Percentiles rank a stretch among this genome's conserved stretches.
These are phyloP conservation scores for Ophiognomonia clavigignenti-juglandacearum DNA, from an alignment of 2,329 filamentous ascomycete genomes.

Conservation along the genomic window DNA sequence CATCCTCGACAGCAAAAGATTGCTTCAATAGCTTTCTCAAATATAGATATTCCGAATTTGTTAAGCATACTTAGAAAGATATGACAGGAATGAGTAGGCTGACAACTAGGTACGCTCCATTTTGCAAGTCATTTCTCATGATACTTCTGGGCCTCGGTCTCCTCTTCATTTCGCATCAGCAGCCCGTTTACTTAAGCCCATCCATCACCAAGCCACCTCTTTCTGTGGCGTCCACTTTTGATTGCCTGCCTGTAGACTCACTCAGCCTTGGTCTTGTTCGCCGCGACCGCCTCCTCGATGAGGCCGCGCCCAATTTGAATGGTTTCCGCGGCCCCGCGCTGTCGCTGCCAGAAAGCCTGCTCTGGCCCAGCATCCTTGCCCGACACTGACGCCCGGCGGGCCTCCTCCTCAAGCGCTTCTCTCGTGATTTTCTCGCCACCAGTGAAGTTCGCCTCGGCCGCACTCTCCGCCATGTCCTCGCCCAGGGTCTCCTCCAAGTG, in stretches of 20 bases:
- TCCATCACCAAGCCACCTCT: no score
- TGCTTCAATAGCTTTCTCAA: no score
- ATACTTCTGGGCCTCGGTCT: no score
- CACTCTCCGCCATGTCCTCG: slow-evolving; percentile 46
- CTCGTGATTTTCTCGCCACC: slow-evolving; percentile 61
- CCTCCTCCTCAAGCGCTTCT: slow-evolving; percentile 60
- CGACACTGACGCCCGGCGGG: slow-evolving; percentile 42
- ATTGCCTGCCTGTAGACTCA: background rate
- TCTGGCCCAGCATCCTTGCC: slow-evolving; percentile 48
- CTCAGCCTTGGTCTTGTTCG: slow-evolving; percentile 15
- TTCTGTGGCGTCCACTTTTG: no score
- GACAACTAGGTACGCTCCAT: no score
- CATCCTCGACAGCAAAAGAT: no score
- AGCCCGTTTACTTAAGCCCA: no score
- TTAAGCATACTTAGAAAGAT: no score
- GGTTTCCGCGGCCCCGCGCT: slow-evolving; percentile 52
- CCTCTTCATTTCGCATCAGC: no score
- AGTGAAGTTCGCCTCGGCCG: slow-evolving; percentile 40
- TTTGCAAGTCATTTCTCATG: no score
- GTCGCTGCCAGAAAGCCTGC: slow-evolving; percentile 58
- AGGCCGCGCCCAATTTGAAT: slow-evolving; percentile 50
- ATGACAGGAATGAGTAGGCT: no score
- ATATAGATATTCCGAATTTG: no score
- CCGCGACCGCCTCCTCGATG: slow-evolving; percentile 39
- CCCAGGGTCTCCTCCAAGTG: slow-evolving; percentile 71